Base-by-base conservation (phyloP, 805 yeast species). In the Wickerhamiella slavikovae region DNA sequence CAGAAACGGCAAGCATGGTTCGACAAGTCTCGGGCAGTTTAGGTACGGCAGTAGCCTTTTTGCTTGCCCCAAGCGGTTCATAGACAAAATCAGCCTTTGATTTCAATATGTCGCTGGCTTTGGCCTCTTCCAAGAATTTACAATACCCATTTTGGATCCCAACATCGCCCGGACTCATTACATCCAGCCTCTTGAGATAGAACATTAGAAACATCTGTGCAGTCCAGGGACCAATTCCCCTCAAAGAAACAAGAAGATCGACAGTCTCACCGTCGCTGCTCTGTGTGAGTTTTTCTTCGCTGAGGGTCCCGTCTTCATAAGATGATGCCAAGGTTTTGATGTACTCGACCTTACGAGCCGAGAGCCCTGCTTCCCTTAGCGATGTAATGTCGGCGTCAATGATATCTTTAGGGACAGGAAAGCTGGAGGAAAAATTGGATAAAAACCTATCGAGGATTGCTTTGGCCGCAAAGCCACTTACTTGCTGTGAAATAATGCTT, bases 141-240 rank as follows among this genome's bases (percentile, higher is more conserved):
- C 79, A 64, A 34, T 72, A 65, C 0, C 95, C 95, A 37, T 92
- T 56, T 19, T 83, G 80, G 2, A 83, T 65, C 1, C 94, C 95
- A 27, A 83, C 52, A 51, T 83, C 95, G 13, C 71, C 78, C 4
- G 65, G 54, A 4, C 89, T 73, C 47, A 79, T 79, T 0, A 78
- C 66, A 46, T 83, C 71, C 44, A 66, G 45, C 33, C 77, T 60
- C 16, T 61, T 62, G 26, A 82, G 52, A 1, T 76, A 74, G 44
- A 79, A 79, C 15, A 73, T 44, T 12, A 77, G 51, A 49, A 80
- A 83, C 93, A 83, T 83, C 31, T 74, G 75, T 0, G 89, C 83
- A 4, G 82, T 68, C 96, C 96, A 83, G 2, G 57, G 55, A 11
- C 57, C 57, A 17, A 52, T 37, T 1, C 57, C 57, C 27, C 47